phyloP scores from a whole-genome alignment of 495 filamentous ascomycete genomes.

The Aspergillus egyptiacus region DNA sequence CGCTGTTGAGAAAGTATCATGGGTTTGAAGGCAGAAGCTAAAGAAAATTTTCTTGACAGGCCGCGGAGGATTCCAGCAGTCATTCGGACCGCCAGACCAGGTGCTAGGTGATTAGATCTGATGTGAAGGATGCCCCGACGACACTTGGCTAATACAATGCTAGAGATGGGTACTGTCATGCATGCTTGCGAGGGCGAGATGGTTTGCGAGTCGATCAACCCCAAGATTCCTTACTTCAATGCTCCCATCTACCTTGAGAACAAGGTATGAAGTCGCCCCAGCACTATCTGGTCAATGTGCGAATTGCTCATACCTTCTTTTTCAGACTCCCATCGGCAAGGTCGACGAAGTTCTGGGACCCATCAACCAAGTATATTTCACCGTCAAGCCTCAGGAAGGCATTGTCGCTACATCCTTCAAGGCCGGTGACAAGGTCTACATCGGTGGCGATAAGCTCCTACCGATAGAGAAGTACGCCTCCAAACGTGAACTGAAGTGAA shows the following conservation, averaged over 20 bases:
- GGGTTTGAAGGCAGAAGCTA: constrained; percentile 19
- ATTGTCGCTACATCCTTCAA: constrained; percentile 95
- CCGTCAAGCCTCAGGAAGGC: constrained; percentile 90
- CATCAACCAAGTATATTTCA: constrained; percentile 97
- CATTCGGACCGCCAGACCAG: constrained; percentile 60
- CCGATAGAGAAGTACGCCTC: constrained; percentile 70
- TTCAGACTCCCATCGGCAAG: constrained; percentile 52
- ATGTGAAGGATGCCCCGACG: neutral
- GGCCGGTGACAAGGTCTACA: constrained; percentile 92
- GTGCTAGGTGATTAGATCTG: constrained; percentile 50
- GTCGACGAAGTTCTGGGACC: constrained; percentile 72
- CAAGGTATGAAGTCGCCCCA: constrained; percentile 54
- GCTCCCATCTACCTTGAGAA: constrained; percentile 98
- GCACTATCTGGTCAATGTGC: too few relatives aligned
- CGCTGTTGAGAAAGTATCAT: constrained; percentile 1
- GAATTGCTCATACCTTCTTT: constrained; percentile 4
- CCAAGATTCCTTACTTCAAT: constrained; percentile 98
- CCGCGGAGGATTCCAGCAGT: constrained; percentile 57
- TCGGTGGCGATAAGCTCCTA: constrained; percentile 87
- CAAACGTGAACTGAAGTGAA: neutral
- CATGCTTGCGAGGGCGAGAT: constrained; percentile 96
- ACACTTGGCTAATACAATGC: constrained; percentile 20
- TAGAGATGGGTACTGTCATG: constrained; percentile 88
- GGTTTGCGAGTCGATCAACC: constrained; percentile 86
- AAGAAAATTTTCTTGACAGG: constrained; percentile 44